Base-by-base conservation (phyloP, 1,284 basidiomycete species). In the Apiotrichum gamsii region DNA sequence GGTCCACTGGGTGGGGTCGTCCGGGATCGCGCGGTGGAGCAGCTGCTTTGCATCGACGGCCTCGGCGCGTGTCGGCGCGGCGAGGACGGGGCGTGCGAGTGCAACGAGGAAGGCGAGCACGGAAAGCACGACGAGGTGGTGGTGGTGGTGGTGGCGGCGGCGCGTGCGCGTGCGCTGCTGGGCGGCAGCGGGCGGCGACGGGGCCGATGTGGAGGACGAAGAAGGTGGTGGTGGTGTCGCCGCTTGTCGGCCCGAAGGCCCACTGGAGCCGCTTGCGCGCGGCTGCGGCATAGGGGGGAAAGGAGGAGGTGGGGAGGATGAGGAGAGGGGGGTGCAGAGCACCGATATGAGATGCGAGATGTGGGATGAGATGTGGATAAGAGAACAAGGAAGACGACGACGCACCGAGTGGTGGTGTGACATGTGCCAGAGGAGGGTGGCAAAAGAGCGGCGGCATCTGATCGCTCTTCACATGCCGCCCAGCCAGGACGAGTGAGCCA, bases 1-100 rank as follows among this genome's bases (percentile, higher is more conserved):
- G 8, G 25, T 28, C 25, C 25, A 28, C 11, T 28, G 25, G 8
- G 25, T 6, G 8, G 25, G 25, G 11, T 16, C n/a, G 14, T 20
- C 19, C 8, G 19, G 21, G 45, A 28, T 8, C 18, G 20, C 25
- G 35, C 11, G 3, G 25, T 23, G 23, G 15, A 23, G 9, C 15
- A 9, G 6, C 25, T 28, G 25, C 25, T 28, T n/a, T n/a, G n/a
- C n/a, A n/a, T n/a, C n/a, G 31, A 20, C 13, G 34, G 31, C 9
- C 19, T 19, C 14, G 16, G 39, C n/a, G 28, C 28, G 21, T 28
- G 39, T 21, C n/a, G 43, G 43, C n/a, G 36, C 34, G 15, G 43
- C 35, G n/a, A 45, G 16, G 28, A 32, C 32, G 23, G 42, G 33
- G 25, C 37, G 29, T n/a, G 42, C n/a, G 30, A 39, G 45, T 16